A percentile compares a stretch with the other conserved stretches of the same genome.
Evolutionary conservation across 2,329 filamentous ascomycete species (phyloP).

Genomic region (Pseudonectria buxi): DNA sequence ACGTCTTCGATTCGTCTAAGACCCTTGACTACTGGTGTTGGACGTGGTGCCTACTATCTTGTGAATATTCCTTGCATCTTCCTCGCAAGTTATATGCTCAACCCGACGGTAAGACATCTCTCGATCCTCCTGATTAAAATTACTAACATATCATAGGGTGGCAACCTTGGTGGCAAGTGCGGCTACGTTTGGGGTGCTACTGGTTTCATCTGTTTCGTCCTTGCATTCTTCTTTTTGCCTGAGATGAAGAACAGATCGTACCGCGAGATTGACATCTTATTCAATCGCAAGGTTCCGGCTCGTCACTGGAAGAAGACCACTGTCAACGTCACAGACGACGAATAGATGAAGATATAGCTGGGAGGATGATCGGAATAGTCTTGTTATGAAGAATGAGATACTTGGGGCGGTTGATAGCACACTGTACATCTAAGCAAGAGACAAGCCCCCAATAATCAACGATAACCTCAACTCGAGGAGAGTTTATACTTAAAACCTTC

Average conservation of each 20-base stretch:
- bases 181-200: constrained; percentile 56
- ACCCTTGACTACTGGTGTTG: constrained; percentile 58
- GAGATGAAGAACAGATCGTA: constrained; percentile 53
- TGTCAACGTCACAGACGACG: constrained; percentile 54
- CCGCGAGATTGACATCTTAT: constrained; percentile 57
- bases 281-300: constrained; percentile 46
- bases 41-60: constrained; percentile 57
- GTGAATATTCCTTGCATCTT: constrained; percentile 62
- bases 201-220: constrained; percentile 45
- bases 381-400: no score
- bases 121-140: not conserved
- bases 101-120: constrained; percentile 35
- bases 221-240: constrained; percentile 43
- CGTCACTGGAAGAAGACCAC: constrained; percentile 49
- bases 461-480: no score
- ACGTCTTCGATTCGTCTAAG: constrained; percentile 59
- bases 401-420: no score
- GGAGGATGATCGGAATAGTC: no score
- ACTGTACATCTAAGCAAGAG: no score
- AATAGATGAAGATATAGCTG: constrained; percentile 36
- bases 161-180: constrained; percentile 45
- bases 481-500: no score
- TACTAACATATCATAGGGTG: constrained; percentile 27
- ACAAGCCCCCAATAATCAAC: no score
- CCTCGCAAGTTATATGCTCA: constrained; percentile 55